These are phyloP conservation scores for Suillus alpinus DNA, from an alignment of 768 basidiomycete genomes.

Conservation along the genomic window DNA sequence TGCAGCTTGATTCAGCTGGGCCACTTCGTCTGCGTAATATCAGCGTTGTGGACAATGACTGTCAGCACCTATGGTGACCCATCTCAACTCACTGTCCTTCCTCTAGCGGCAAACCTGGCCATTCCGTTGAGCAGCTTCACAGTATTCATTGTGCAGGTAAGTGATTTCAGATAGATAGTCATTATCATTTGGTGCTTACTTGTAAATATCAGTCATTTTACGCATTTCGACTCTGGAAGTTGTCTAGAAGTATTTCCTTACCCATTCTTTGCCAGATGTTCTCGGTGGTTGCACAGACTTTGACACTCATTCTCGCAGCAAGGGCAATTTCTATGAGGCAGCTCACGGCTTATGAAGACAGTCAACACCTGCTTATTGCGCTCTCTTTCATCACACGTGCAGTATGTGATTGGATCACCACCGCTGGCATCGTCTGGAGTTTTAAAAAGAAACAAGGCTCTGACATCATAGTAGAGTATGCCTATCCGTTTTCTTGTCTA, in stretches of 20 bases:
- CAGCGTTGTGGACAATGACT: slow-evolving; percentile 1
- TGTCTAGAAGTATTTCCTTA: background rate
- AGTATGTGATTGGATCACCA: slow-evolving; percentile 1
- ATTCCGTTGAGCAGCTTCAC: background rate
- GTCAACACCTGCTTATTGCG: background rate
- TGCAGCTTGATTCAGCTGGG: background rate
- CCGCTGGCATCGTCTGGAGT: background rate
- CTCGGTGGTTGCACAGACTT: background rate
- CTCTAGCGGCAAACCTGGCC: background rate
- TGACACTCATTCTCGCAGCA: background rate
- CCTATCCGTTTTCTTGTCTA: too few species aligned
- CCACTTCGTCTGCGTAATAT: background rate
- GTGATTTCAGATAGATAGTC: too few species aligned
- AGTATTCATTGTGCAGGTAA: background rate
- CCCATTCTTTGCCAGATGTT: background rate
- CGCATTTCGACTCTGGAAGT: slow-evolving; percentile 1
- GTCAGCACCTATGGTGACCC: background rate
- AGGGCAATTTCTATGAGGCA: background rate
- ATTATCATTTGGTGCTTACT: too few species aligned
- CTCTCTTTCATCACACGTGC: background rate
- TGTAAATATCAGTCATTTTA: background rate
- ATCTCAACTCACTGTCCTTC: background rate
- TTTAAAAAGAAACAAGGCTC: background rate
- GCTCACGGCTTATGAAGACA: background rate
- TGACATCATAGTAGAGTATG: too few species aligned